Conservation (phyloP, 2,329 filamentous ascomycete species). For the Botrytis fabae region DNA sequence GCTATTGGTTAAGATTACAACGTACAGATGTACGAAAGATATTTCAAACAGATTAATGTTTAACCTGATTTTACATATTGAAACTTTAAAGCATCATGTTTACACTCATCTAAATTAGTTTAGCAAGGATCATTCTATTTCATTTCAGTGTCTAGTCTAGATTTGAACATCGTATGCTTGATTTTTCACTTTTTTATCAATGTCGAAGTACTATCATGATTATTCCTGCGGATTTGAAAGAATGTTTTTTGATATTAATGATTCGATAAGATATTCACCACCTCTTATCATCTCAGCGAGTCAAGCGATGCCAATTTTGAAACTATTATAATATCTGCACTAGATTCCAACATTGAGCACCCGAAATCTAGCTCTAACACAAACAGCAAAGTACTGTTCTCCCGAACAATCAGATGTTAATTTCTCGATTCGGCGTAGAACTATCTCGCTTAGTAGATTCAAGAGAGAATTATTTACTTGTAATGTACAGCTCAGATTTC, state of each 20-base stretch:
- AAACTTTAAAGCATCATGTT: not conserved
- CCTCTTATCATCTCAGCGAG: too few species aligned
- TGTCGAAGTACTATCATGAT: not conserved
- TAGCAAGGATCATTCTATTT: rapidly evolving
- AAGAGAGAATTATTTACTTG: not conserved
- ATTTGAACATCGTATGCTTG: not conserved
- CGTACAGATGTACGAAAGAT: not conserved
- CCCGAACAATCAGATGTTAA: not conserved
- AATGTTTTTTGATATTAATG: too few species aligned
- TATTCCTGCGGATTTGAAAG: too few species aligned
- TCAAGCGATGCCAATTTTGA: too few species aligned
- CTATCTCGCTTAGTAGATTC: not conserved
- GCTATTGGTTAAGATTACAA: not conserved
- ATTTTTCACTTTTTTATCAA: not conserved
- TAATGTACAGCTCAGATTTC: not conserved
- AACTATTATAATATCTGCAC: too few species aligned
- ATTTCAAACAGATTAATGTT: not conserved
- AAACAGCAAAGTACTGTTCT: not conserved
- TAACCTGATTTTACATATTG: not conserved
- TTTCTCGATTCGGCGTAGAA: not conserved
- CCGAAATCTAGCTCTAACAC: too few species aligned
- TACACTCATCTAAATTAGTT: too few species aligned
- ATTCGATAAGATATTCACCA: too few species aligned
- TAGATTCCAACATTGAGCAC: too few species aligned
- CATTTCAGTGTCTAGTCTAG: not conserved